Evolutionary conservation across 2,329 filamentous ascomycete species (phyloP), one percentile per base, ranked within the genome.

Genomic region (Spiromastix sp.): DNA sequence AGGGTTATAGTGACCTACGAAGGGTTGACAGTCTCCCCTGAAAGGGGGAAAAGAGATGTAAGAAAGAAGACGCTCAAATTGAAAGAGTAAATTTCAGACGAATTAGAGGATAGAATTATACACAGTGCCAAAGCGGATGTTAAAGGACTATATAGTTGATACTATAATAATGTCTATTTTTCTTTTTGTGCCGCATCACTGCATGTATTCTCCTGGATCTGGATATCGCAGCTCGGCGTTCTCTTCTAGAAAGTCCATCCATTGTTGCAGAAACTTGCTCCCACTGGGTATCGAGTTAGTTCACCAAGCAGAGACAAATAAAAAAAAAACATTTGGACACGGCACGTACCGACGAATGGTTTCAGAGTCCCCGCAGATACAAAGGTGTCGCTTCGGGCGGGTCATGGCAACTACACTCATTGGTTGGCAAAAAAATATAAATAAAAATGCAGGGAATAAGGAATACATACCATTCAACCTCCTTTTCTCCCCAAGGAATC

Each of bases 211-310:
- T 20, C 54, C 51, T 8, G 57, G 52, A 53, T 91, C 82, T 3
- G 89, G 85, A 60, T 95, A 96, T 52, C 91, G 71, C 47, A 96
- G 63, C 62, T 96, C 89, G 5, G 86, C 82, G 50, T 93, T 68
- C 44, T 94, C 85, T 59, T 96, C 89, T 19, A 96, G 67, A 56
- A 81, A 89, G 7, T 71, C 74, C 84, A 95, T 94, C 91, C 89
- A 96, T 42, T 71, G 71, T 59, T 85, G 86, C 42, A 96, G 69
- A 54, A 94, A 96, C 39, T 69, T 70, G 59, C 83, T 86, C 16
- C 87, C 87, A 60, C 85, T 93, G 49, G 46, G 27, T 43, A 45
- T 21, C n/a, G n/a, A n/a, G n/a, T n/a, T n/a, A n/a, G n/a, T n/a
- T n/a, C n/a, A n/a, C n/a, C n/a, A n/a, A n/a, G n/a, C n/a, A n/a